Percentiles rank a stretch among this genome's conserved stretches.
Evolutionary conservation across 2,329 filamentous ascomycete species (phyloP).

Genomic region (Fusarium tanahbumbuense): DNA sequence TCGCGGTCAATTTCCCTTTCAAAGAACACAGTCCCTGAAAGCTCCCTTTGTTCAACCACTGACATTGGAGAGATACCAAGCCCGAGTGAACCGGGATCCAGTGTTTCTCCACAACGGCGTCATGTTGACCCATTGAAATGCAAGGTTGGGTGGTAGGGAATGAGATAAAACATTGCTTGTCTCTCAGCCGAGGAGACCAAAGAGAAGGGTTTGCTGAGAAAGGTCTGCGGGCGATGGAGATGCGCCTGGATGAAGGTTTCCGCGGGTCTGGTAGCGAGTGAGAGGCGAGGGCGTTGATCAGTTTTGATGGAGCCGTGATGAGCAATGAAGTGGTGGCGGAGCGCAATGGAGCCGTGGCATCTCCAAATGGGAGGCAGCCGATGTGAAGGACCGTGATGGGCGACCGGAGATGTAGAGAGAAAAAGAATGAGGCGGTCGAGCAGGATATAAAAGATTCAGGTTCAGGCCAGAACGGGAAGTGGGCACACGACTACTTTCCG

Average conservation of each 20-base stretch:
- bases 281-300: not conserved
- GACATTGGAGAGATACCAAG: constrained; percentile 9
- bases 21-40: not conserved
- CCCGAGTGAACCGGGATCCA: constrained; percentile 33
- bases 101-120: constrained; percentile 38
- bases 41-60: constrained; percentile 5
- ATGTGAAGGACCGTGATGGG: not conserved
- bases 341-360: not conserved
- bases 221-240: not conserved
- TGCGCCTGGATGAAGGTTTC: not conserved
- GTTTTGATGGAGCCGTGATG: not conserved
- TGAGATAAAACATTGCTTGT: constrained; percentile 3
- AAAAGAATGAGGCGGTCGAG: not conserved
- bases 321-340: not conserved
- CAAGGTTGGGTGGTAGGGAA: constrained; percentile 26
- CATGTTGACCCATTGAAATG: constrained; percentile 34
- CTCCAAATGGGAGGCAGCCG: not conserved
- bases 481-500: constrained; percentile 14
- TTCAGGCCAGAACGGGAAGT: constrained; percentile 15
- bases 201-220: not conserved
- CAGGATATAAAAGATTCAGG: not conserved
- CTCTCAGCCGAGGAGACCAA: constrained; percentile 2
- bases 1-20: not conserved
- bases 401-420: not conserved
- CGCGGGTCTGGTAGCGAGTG: not conserved